Evolutionary conservation across 1,284 basidiomycete species (phyloP), one percentile per base, ranked within the genome.

Genomic region (Ustilago tritici): DNA sequence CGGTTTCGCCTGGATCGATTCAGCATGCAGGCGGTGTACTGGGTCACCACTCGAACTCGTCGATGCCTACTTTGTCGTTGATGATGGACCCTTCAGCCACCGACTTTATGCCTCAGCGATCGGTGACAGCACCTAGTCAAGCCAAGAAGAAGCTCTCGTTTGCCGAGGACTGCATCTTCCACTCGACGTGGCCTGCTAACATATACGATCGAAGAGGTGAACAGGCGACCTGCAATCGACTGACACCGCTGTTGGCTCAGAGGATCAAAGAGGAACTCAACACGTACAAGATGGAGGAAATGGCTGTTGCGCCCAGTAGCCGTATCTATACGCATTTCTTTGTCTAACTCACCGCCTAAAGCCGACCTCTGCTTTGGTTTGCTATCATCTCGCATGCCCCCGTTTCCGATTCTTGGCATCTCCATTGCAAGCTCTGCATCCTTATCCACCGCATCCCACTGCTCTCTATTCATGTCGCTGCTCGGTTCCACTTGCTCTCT

Each of bases 221-320:
- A 87, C 94, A 94, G 34, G 95, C 95, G 54, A 98, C 96, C 23
- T 98, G 95, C 91, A 98, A 95, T 88, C 90, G 94, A 38, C 88
- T 99, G 81, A 99, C 96, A 59, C 96, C 96, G 53, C 91, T 93
- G 71, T 88, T 98, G 81, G 96, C 96, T 52, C 93, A 97, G 89
- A 90, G 92, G 76, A 98, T 98, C 87, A 98, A 98, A 89, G 94
- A 95, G 87, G 82, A 82, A 71, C 73, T 83, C 65, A 83, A 97
- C 88, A 94, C 93, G 71, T 97, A 93, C 88, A 97, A 97, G 89
- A 94, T 97, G 92, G 95, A 97, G 88, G 93, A 95, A 88, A 97
- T 98, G 95, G 93, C 95, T 84, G 94, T 98, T 70, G 95, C 97
- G 28, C 76, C 84, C 14, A 70, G 76, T 43, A 84, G 82, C 36